Conservation (phyloP, 2,329 filamentous ascomycete genomes). For the Botrytis medusae region DNA sequence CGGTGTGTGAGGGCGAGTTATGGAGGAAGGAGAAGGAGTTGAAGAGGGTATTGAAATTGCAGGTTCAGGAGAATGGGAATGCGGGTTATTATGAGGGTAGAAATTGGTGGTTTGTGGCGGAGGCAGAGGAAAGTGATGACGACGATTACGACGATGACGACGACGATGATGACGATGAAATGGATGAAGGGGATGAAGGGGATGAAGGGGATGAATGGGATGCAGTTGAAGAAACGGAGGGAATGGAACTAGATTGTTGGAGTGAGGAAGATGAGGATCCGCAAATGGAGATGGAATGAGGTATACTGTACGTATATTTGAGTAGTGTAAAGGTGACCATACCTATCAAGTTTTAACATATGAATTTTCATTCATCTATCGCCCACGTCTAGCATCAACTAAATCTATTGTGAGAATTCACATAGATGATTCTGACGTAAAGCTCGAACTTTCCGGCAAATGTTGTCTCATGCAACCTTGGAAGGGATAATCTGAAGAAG, state of each 20-base stretch:
- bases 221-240: background rate
- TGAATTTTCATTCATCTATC: background rate
- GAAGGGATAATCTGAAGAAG: background rate
- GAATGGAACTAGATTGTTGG: background rate
- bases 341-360: background rate
- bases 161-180: background rate
- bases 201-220: background rate
- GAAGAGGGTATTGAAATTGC: background rate
- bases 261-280: background rate
- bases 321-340: background rate
- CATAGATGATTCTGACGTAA: background rate
- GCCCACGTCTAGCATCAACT: no score
- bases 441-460: fast-evolving
- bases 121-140: background rate
- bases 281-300: background rate
- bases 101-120: background rate
- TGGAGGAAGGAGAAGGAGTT: background rate
- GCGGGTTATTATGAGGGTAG: background rate
- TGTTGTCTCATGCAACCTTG: fast-evolving
- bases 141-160: background rate
- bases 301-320: background rate
- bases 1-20: background rate
- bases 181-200: background rate
- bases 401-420: fast-evolving
- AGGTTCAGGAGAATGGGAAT: background rate